Percentiles rank a stretch among this genome's conserved stretches.
These are phyloP conservation scores for Aotearoamyces nothofagi DNA, from an alignment of 2,329 filamentous ascomycete genomes.

Conservation along the genomic window DNA sequence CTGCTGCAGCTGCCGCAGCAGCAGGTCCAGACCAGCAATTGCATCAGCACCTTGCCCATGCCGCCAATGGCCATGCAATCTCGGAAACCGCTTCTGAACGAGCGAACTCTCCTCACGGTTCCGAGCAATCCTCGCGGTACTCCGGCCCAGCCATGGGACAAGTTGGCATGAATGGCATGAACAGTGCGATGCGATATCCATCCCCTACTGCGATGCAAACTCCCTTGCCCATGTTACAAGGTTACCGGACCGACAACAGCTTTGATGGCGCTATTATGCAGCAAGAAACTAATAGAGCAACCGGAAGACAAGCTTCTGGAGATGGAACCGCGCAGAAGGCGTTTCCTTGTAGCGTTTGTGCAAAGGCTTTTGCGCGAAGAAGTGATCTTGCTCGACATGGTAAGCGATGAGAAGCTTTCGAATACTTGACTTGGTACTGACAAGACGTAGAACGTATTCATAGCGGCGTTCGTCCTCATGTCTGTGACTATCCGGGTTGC, in stretches of 20 bases:
- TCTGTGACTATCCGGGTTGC: constrained; percentile 78
- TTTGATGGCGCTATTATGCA: constrained; percentile 18
- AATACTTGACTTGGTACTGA: constrained; percentile 5
- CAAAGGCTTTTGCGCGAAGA: constrained; percentile 80
- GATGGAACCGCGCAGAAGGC: constrained; percentile 36
- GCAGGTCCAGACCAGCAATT: constrained; percentile 18
- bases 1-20: constrained; percentile 14
- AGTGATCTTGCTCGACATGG: constrained; percentile 92
- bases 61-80: constrained; percentile 15
- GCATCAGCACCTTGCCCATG: constrained; percentile 19
- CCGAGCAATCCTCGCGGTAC: constrained; percentile 19
- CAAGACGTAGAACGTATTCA: constrained; percentile 70
- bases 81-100: constrained; percentile 20
- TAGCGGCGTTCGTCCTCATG: constrained; percentile 77
- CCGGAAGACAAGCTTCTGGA: constrained; percentile 8
- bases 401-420: constrained; percentile 33
- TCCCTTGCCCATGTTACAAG: constrained; percentile 19
- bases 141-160: constrained; percentile 15
- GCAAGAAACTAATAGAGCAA: constrained; percentile 11
- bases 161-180: constrained; percentile 16
- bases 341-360: constrained; percentile 80
- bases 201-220: constrained; percentile 20
- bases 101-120: constrained; percentile 19
- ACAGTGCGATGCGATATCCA: constrained; percentile 18
- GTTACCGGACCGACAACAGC: constrained; percentile 13